phyloP scores from a whole-genome alignment of 306 rosid genomes.

The Pterocarpus santalinus region DNA sequence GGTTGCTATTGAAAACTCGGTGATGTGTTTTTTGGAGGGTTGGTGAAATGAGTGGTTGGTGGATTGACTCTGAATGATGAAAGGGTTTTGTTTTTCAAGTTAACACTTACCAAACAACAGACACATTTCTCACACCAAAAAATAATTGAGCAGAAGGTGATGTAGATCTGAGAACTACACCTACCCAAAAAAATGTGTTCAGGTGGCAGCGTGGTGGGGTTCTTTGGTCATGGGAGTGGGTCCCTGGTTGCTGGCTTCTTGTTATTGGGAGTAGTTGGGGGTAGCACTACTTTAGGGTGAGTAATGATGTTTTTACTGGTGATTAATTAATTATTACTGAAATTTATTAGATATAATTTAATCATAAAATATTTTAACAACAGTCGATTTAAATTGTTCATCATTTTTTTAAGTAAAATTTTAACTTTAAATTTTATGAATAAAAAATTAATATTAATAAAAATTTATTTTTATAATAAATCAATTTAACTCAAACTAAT shows the following conservation, averaged over 20 bases:
- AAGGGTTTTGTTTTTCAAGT: slow-evolving; percentile 12
- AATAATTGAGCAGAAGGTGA: slow-evolving; percentile 20
- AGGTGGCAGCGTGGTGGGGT: not conserved
- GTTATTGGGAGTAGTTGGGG: not conserved
- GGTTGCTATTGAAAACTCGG: not conserved
- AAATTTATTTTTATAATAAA: no score
- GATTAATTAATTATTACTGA: no score
- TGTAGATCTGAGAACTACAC: slow-evolving; percentile 26
- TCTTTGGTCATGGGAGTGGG: not conserved
- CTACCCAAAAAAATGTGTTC: slow-evolving; percentile 21
- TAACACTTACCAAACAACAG: slow-evolving; percentile 39
- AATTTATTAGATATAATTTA: no score
- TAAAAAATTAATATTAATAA: no score
- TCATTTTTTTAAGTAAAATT: no score
- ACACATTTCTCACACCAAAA: slow-evolving; percentile 37
- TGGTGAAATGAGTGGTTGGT: slow-evolving; percentile 59
- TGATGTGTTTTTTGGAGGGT: slow-evolving; percentile 36
- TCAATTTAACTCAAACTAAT: no score
- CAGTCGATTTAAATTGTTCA: no score
- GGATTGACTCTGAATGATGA: slow-evolving; percentile 34
- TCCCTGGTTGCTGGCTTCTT: not conserved
- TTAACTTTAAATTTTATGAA: no score
- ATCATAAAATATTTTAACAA: no score
- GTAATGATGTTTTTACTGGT: no score
- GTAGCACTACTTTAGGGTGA: no score